Percentiles rank a stretch among this genome's conserved stretches.
Conservation (phyloP, 768 basidiomycete species). For the Russula lepida region DNA sequence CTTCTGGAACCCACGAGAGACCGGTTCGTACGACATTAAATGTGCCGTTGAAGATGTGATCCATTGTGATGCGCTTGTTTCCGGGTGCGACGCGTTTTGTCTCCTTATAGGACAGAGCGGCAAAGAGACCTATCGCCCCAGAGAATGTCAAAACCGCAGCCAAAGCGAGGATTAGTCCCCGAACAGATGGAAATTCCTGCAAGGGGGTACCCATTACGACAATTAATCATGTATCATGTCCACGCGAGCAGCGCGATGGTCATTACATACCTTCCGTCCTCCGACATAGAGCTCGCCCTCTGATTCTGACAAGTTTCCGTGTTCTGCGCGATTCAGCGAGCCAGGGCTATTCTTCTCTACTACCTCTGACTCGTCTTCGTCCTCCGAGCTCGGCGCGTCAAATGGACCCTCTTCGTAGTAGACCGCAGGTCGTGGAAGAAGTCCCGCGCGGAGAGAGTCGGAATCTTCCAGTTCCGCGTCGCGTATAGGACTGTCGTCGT, state of each 20-base stretch:
- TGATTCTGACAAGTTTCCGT: conserved; percentile 19
- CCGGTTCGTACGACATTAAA: conserved; percentile 42
- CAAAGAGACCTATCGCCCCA: conserved; percentile 64
- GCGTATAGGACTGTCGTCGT: conserved; percentile 11
- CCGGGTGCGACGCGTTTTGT: conserved; percentile 45
- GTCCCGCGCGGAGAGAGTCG: background rate
- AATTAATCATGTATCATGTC: background rate
- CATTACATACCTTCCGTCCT: conserved; percentile 26
- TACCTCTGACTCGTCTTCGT: conserved; percentile 53
- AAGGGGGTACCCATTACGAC: background rate
- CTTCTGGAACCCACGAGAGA: conserved; percentile 89
- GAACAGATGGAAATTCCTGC: conserved; percentile 46
- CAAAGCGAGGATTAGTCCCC: conserved; percentile 56
- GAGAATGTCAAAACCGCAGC: conserved; percentile 52
- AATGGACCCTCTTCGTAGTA: conserved; percentile 77
- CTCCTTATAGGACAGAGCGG: conserved; percentile 65
- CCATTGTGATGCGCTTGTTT: conserved; percentile 65
- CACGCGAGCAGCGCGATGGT: background rate
- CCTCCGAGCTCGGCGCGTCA: conserved; percentile 72
- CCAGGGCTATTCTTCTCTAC: conserved; percentile 37
- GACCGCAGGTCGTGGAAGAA: conserved; percentile 21
- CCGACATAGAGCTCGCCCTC: conserved; percentile 30
- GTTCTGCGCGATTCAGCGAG: conserved; percentile 27
- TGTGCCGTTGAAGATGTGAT: conserved; percentile 90
- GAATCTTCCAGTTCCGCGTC: background rate